Evolutionary conservation across 148 eudicot species (phyloP).

Genomic region (Agrostemma githago): DNA sequence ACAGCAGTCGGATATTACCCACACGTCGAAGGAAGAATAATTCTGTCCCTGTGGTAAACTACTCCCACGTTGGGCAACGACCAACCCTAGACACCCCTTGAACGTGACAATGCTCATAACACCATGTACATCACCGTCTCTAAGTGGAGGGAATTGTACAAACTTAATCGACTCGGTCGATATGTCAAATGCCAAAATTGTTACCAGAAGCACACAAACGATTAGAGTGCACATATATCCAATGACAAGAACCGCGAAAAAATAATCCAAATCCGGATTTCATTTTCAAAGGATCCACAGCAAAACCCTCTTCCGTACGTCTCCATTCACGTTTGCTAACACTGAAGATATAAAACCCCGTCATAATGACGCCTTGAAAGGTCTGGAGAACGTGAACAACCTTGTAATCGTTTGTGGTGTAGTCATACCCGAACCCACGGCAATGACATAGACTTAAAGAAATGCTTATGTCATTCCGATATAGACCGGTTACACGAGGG

Average conservation of each 20-base stretch:
- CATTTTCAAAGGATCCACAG: not conserved
- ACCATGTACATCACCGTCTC: not conserved
- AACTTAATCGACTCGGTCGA: not conserved
- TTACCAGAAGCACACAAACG: not conserved
- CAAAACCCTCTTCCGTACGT: not conserved
- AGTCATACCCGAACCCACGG: not conserved
- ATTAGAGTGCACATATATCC: not conserved
- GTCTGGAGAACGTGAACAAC: not conserved
- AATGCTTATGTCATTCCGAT: too few relatives aligned
- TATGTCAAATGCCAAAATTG: not conserved
- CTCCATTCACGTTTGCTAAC: not conserved
- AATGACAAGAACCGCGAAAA: not conserved
- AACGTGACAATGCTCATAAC: not conserved
- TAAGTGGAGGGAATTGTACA: not conserved
- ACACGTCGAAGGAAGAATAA: not conserved
- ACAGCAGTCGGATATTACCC: not conserved
- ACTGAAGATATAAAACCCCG: not conserved
- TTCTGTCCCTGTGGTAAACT: not conserved
- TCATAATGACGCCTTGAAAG: not conserved
- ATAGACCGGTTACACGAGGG: not conserved
- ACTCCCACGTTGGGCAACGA: not conserved
- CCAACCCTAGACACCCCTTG: not conserved
- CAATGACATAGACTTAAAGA: too few relatives aligned
- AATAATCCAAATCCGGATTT: not conserved
- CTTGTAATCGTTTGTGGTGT: not conserved